A percentile compares a stretch with the other conserved stretches of the same genome.
Conservation (phyloP, 371 early-diverging fungal species). For the Mycotypha africana region DNA sequence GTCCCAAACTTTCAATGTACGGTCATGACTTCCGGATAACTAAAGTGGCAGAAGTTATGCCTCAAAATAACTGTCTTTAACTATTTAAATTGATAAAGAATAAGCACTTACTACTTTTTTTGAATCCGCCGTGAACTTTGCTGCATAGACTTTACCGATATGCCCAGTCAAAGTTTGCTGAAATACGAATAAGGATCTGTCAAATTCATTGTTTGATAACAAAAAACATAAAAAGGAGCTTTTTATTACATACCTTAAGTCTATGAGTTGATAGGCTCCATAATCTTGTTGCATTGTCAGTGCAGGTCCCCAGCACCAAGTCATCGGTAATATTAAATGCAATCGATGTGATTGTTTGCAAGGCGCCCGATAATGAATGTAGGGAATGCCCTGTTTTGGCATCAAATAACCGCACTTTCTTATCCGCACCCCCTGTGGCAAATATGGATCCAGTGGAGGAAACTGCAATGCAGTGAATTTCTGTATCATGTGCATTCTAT, state of each 20-base stretch:
- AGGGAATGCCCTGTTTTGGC: conserved; percentile 61
- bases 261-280: conserved; percentile 80
- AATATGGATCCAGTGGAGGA: conserved; percentile 71
- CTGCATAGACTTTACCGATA: conserved; percentile 87
- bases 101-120: conserved; percentile 69
- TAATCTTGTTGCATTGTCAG: conserved; percentile 86
- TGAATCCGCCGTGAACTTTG: conserved; percentile 78
- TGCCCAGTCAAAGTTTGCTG: conserved; percentile 94
- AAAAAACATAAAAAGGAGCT: not conserved
- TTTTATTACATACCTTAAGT: conserved; percentile 36
- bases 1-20: conserved; percentile 96
- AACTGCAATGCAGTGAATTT: conserved; percentile 77
- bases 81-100: too few species aligned
- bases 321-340: conserved; percentile 77
- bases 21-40: conserved; percentile 93
- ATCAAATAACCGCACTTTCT: conserved; percentile 80
- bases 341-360: conserved; percentile 81
- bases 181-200: not conserved
- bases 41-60: conserved; percentile 9
- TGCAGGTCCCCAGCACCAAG: conserved; percentile 78
- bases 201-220: too few species aligned
- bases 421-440: conserved; percentile 89
- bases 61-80: too few species aligned
- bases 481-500: conserved; percentile 65
- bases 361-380: conserved; percentile 75